Percentiles rank a stretch among this genome's conserved stretches.
These are phyloP conservation scores for Asterella californica DNA, from an alignment of 225 moss, liverwort and hornwort species.

Conservation along the genomic window DNA sequence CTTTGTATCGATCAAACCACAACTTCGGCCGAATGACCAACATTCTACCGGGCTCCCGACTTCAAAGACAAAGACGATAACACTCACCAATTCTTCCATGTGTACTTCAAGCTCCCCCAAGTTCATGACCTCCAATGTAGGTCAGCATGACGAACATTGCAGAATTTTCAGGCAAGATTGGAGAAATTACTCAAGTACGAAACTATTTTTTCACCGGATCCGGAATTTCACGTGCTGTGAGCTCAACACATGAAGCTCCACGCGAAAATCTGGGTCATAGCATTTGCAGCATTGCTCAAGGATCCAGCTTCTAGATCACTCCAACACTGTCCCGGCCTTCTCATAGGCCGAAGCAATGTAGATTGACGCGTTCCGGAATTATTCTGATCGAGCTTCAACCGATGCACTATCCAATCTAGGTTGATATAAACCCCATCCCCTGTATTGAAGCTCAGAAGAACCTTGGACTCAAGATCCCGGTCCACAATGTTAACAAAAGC, in stretches of 20 bases:
- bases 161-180: background rate
- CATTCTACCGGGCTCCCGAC: background rate
- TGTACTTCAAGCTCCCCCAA: background rate
- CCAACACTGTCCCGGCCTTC: background rate
- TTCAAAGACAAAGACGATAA: background rate
- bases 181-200: background rate
- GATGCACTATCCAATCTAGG: slow-evolving; percentile 13
- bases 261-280: slow-evolving; percentile 6
- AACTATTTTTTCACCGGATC: background rate
- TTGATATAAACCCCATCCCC: slow-evolving; percentile 9
- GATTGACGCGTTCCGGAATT: background rate
- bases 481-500: slow-evolving; percentile 4
- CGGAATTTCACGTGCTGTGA: background rate
- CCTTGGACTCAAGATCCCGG: slow-evolving; percentile 6
- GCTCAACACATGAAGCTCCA: background rate
- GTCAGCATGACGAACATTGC: slow-evolving; percentile 3
- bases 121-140: slow-evolving; percentile 8
- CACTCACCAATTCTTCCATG: background rate
- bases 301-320: slow-evolving; percentile 14
- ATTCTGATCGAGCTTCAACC: background rate
- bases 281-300: background rate
- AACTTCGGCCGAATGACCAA: background rate
- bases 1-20: background rate
- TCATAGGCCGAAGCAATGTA: background rate
- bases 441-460: slow-evolving; percentile 4